Evolutionary conservation across 257 asterid species (phyloP), one percentile per base, ranked within the genome.

Genomic region (Rauvolfia tetraphylla): DNA sequence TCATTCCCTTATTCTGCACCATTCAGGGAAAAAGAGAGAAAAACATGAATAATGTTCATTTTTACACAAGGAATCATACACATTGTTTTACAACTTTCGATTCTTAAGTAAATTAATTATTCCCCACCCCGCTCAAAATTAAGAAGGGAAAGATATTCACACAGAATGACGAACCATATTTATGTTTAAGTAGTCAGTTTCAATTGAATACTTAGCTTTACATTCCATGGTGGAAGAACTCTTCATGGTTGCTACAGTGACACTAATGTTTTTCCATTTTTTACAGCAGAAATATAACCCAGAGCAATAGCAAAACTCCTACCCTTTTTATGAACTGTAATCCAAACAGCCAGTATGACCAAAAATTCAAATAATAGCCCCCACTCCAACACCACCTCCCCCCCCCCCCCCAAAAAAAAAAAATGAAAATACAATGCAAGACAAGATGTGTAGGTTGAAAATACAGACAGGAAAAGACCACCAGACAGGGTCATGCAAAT

Each of bases 1-100:
- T 93, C 27, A 78, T 74, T 72, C 83, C 86, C 80, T 81, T 89
- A 59, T 84, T 88, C 97, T 93, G 86, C 63, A 59, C 31, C n/a
- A 78, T 70, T 34, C 27, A 72, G 79, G 63, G 74, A 71, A 57
- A 9, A 79, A 59, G 13, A 22, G 29, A 27, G 13, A 59, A 13
- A 73, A 44, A 14, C 12, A 22, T 13, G 1, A 23, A n/a, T 14
- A 76, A 22, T 31, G 1, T 72, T 23, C 29, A 20, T 54, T 39
- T 72, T 22, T 12, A 25, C 53, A 25, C 53, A 31, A 1, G 14
- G 27, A 72, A 72, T 41, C 22, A 23, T 39, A 23, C 73, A n/a
- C 20, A 56, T n/a, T 27, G 0, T 11, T 20, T 41, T 68, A 11
- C 73, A 41, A 23, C 17, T 36, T n/a, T 73, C 31, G 46, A 41